Percentiles rank a stretch among this genome's conserved stretches.
phyloP scores from a whole-genome alignment of 805 yeast species.

The Nematodospora valgi region DNA sequence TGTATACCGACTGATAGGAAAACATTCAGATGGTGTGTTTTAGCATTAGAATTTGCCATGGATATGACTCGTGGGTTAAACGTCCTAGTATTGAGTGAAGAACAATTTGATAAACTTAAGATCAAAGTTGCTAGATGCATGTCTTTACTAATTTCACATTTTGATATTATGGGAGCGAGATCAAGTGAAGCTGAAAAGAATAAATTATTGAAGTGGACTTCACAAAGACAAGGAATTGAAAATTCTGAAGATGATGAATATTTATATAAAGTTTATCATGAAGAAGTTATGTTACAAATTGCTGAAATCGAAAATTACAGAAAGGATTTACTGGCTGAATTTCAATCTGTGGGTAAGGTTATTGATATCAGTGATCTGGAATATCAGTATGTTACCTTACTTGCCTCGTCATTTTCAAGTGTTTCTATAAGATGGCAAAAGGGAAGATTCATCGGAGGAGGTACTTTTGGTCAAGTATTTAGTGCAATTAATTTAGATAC shows the following conservation, averaged over 20 bases:
- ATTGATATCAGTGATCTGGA: slow-evolving; percentile 84
- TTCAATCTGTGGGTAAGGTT: slow-evolving; percentile 72
- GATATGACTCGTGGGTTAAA: slow-evolving; percentile 88
- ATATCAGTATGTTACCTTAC: slow-evolving; percentile 77
- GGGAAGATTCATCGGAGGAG: slow-evolving; percentile 90
- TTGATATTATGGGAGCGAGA: slow-evolving; percentile 97
- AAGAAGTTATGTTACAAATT: slow-evolving; percentile 66
- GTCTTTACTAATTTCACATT: slow-evolving; percentile 89
- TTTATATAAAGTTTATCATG: slow-evolving; percentile 50
- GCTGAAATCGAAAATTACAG: slow-evolving; percentile 58
- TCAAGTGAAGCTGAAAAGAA: slow-evolving; percentile 66
- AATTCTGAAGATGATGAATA: slow-evolving; percentile 36
- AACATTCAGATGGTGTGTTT: slow-evolving; percentile 94
- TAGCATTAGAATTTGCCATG: slow-evolving; percentile 95
- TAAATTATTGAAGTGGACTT: slow-evolving; percentile 53
- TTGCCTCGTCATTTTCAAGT: slow-evolving; percentile 86
- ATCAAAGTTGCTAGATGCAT: slow-evolving; percentile 90
- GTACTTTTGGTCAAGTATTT: slow-evolving; percentile 91
- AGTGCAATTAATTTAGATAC: slow-evolving; percentile 91
- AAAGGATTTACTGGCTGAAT: slow-evolving; percentile 37
- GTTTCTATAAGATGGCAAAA: slow-evolving; percentile 97
- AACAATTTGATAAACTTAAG: slow-evolving; percentile 68
- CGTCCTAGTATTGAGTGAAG: slow-evolving; percentile 74
- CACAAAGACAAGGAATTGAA: slow-evolving; percentile 48
- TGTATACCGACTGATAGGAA: slow-evolving; percentile 88